Evolutionary conservation across 805 yeast genomes (phyloP), one percentile per base, ranked within the genome.

Genomic region (Yamadazyma takamatsuzukensis): DNA sequence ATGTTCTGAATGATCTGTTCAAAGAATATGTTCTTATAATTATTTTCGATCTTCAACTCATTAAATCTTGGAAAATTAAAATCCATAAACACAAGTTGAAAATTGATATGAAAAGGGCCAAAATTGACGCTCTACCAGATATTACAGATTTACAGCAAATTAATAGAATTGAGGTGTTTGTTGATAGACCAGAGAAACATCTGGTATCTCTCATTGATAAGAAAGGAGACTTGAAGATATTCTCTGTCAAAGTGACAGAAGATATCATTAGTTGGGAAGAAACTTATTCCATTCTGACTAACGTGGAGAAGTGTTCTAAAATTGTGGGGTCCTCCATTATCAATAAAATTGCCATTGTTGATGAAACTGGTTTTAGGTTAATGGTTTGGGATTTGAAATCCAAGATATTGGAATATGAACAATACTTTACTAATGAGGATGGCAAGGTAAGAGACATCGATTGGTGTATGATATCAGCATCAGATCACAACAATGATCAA

Each of bases 351-450:
- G 95, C 94, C 2, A 68, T 87, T 21, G 80, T 83, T n/a, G 80
- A 76, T 52, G 65, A 65, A 12, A 36, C 62, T 1, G 74, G 76
- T 4, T 58, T 58, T 25, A 59, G 61, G 24, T 54, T 90, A 25
- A 64, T 80, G 0, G 75, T 89, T n/a, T 90, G 96, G 95, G 95
- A 88, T 54, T 63, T 80, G 22, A 70, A 69, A 27, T 66, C 80
- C 18, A 75, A 80, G 4, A 76, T 83, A 1, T 56, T 85, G 33
- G 95, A 84, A 50, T 83, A 74, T 45, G 66, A 64, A 27, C 78
- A 76, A 43, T 35, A 41, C 2, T 72, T 65, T 39, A 51, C 56
- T 1, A 43, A 41, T 4, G 50, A 44, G 3, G 32, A 45, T 27
- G 65, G 70, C 1, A 27, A 38, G 11, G 76, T 88, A 6, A 56